Evolutionary conservation across 2,329 filamentous ascomycete species (phyloP).

Genomic region (Aspergillus costaricaensis): DNA sequence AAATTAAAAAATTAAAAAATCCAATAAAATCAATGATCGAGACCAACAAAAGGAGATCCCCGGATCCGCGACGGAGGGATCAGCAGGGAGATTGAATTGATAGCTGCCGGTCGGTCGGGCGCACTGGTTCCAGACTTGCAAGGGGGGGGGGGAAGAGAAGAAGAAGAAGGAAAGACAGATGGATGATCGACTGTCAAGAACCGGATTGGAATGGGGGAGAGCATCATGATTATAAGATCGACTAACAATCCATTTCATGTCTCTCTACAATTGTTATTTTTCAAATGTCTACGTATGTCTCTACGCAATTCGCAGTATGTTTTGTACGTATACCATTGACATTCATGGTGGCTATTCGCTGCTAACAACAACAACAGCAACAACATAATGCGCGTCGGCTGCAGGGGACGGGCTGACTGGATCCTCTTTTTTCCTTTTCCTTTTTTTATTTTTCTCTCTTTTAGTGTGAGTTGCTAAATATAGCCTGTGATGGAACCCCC

Average conservation of each 20-base stretch:
- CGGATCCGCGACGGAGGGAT: slow-evolving; percentile 18
- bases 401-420: neutral
- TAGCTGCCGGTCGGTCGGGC: neutral
- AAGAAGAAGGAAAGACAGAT: no score
- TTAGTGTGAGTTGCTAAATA: neutral
- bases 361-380: neutral
- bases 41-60: slow-evolving; percentile 6
- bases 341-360: no score
- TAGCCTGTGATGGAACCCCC: neutral
- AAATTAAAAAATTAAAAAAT: neutral
- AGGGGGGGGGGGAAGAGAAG: neutral
- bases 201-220: neutral
- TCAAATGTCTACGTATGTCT: neutral
- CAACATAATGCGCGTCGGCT: neutral
- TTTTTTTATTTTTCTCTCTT: neutral
- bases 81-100: slow-evolving; percentile 6
- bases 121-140: slow-evolving; percentile 14
- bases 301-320: neutral
- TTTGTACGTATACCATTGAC: no score
- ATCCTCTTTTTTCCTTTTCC: no score
- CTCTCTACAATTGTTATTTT: no score
- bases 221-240: neutral
- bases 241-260: neutral
- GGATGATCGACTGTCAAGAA: neutral
- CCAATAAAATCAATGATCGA: neutral